These are phyloP conservation scores for Solanum pimpinellifolium DNA, from an alignment of 257 asterid genomes.

Conservation along the genomic window DNA sequence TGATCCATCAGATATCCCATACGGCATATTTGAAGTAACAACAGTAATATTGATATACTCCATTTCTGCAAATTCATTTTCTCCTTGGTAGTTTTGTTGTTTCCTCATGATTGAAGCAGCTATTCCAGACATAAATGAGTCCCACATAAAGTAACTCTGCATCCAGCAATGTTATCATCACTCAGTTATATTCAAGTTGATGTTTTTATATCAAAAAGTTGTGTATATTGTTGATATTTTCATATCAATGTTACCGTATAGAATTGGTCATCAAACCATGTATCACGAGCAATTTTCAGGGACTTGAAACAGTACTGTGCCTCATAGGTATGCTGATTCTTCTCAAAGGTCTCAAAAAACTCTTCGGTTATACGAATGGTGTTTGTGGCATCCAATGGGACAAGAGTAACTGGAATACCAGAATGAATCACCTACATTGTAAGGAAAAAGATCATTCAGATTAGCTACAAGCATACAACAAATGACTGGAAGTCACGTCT, in stretches of 20 bases:
- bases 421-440: slow-evolving; percentile 65
- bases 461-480: background rate
- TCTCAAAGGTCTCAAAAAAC: slow-evolving; percentile 44
- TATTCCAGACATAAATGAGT: slow-evolving; percentile 60
- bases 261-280: slow-evolving; percentile 48
- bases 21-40: slow-evolving; percentile 63
- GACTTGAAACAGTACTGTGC: slow-evolving; percentile 78
- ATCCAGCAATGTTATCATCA: background rate
- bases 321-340: slow-evolving; percentile 66
- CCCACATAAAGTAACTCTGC: slow-evolving; percentile 96
- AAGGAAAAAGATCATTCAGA: background rate
- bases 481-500: background rate
- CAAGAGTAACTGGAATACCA: slow-evolving; percentile 69
- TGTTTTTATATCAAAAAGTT: background rate
- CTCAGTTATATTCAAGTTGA: background rate
- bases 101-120: slow-evolving; percentile 75
- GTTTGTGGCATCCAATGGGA: slow-evolving; percentile 89
- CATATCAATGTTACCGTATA: slow-evolving; percentile 33
- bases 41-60: slow-evolving; percentile 71
- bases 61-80: slow-evolving; percentile 80
- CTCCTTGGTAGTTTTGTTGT: slow-evolving; percentile 27
- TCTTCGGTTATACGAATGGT: slow-evolving; percentile 51
- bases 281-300: slow-evolving; percentile 64
- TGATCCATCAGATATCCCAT: slow-evolving; percentile 54
- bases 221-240: background rate